Base-by-base conservation (phyloP, 306 rosid genomes). In the Lablab purpureus region DNA sequence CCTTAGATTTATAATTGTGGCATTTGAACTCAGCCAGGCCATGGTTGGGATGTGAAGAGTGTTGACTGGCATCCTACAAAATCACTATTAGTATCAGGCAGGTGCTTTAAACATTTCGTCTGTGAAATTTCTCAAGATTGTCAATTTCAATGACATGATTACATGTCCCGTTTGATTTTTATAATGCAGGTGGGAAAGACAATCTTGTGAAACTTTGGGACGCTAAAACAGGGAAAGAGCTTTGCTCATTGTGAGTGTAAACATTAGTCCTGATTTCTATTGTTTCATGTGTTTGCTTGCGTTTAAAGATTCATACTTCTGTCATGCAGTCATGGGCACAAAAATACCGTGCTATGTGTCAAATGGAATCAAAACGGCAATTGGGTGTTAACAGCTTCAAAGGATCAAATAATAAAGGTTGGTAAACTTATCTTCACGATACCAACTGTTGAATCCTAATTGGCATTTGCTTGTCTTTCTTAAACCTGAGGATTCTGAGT, bases 11-110 rank as follows among this genome's bases (percentile, higher is more conserved):
- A 41, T 63, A 34, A 5, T 59, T 79, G 60, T 74, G 81, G 77
- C 83, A 67, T 93, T 93, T 93, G 92, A 87, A 93, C 93, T 89
- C 96, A 93, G 98, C 94, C 98, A 93, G 98, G 98, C 98, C 98
- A 93, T 86, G 98, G 99, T 85, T 95, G 99, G 99, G 99, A 95
- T 87, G 99, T 95, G 89, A 95, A 95, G 92, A 91, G 98, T 84
- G 98, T 95, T 90, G 99, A 95, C 79, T 95, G 99, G 98, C 99
- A 95, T 85, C 99, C 99, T 37, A 87, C 98, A 56, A 95, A 95
- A 62, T 93, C 99, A 80, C 89, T 95, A 36, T 87, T 95, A 70
- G 99, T 87, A 83, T 95, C 99, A 87, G 99, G 70, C 14, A 36
- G 68, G 98, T 91, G 69, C 67, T 79, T 79, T 67, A 72, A 79